phyloP scores from a whole-genome alignment of 2,329 filamentous ascomycete genomes.

The Scedosporium boydii region DNA sequence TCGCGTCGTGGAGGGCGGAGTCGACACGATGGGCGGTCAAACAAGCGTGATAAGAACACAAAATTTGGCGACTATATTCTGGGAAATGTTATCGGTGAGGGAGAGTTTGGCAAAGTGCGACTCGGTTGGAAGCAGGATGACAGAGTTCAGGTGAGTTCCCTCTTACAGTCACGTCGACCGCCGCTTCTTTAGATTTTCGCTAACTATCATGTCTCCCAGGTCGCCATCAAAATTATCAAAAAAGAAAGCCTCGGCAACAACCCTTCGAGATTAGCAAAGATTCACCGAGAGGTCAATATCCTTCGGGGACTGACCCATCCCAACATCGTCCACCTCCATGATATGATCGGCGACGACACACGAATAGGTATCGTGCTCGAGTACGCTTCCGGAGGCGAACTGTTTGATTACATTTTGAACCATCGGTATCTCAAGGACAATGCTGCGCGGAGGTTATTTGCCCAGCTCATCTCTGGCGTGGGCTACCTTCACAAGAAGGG shows the following conservation, averaged over 20 bases:
- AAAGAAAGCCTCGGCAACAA: conserved; percentile 84
- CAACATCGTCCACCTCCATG: conserved; percentile 92
- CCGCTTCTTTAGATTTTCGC: conserved; percentile 64
- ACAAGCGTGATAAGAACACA: conserved; percentile 57
- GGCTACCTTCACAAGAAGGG: conserved; percentile 98
- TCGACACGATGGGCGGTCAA: conserved; percentile 45
- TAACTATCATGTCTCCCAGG: conserved; percentile 34
- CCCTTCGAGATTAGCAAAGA: conserved; percentile 84
- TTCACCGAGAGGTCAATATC: conserved; percentile 93
- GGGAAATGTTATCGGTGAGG: conserved; percentile 91
- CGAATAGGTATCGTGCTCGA: conserved; percentile 98
- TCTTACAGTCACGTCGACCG: conserved; percentile 7
- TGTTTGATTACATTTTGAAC: conserved; percentile 97
- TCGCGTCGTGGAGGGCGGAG: conserved; percentile 38
- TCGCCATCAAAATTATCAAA: conserved; percentile 96
- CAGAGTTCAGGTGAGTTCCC: conserved; percentile 58
- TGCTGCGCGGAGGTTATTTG: conserved; percentile 81
- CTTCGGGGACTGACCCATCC: conserved; percentile 80
- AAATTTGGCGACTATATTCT: conserved; percentile 95
- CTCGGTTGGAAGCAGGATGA: conserved; percentile 97
- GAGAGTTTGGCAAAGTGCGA: conserved; percentile 98
- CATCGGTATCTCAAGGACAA: conserved; percentile 94
- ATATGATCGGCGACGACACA: conserved; percentile 96
- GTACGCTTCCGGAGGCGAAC: conserved; percentile 92
- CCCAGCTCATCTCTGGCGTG: conserved; percentile 90